Base-by-base conservation (phyloP, 1,284 basidiomycete genomes). In the Apiotrichum montevideense region DNA sequence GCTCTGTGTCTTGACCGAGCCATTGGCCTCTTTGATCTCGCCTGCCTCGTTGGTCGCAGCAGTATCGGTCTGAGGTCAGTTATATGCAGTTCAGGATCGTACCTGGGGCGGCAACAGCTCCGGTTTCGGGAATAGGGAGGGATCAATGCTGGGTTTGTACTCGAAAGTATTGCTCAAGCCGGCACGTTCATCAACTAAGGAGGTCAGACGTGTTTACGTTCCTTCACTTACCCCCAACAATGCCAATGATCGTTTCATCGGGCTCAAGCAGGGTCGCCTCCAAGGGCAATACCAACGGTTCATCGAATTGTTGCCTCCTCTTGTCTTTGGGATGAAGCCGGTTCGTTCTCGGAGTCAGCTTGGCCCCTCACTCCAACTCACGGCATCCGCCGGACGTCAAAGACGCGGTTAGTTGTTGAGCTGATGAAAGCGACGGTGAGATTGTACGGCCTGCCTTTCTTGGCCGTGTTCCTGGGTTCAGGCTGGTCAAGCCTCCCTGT, bases 121-220 rank as follows among this genome's bases (percentile, higher is more conserved):
- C 46, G 10, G 11, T n/a, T 49, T 35, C 3, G 66, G 65, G 43
- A 68, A 71, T 29, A 54, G 43, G 2, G 54, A 43, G 6, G 46
- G 47, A 7, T 52, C 55, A 5, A 70, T 46, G 9, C 52, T 41
- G 0, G 69, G 67, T 11, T 61, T 46, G 51, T 62, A 68, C 46
- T 70, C 64, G 8, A 62, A 62, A 3, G 57, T 60, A 1, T 41
- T 54, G 3, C 55, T 35, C 39, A 70, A 65, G 7, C 72, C 72
- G 1, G 71, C 63, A 4, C 67, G 54, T 52, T 73, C 70, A 34
- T 74, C 71, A 14, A 72, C 71, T 46, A 56, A 29, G 4, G 56
- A 11, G 21, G 2, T 35, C 37, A 32, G 6, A 10, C 6, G 14
- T 2, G 8, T 5, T 11, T 1, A 0, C 11, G 2, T 8, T 4